Base-by-base conservation (phyloP, 805 yeast species). In the Blastobotrys terrestris region DNA sequence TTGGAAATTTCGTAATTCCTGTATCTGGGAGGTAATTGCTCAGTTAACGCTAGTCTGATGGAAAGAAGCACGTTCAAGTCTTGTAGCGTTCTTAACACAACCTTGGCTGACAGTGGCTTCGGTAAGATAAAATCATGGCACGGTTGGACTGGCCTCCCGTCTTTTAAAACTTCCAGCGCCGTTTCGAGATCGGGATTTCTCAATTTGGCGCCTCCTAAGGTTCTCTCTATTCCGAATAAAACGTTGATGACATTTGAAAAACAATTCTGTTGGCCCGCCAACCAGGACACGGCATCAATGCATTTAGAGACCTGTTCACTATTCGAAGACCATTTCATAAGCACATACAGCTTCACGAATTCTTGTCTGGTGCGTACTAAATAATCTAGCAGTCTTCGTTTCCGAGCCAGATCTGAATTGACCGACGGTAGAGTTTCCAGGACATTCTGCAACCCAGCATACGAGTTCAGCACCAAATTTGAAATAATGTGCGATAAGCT, bases 141-240 rank as follows among this genome's bases (percentile, higher is more conserved):
- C 2, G 89, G 83, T 41, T 87, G 73, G 40, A 79, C 81, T 1
- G 97, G 96, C 56, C 85, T 73, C 2, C 96, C 95, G 41, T 79
- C 74, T 42, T 82, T 79, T 51, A 91, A 73, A 0, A 94, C 96
- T 64, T 92, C 95, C 59, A 92, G 71, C 0, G 96, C 88, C 0
- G 98, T 91, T 20, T 83, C 77, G 18, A 94, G 67, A 68, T 94
- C 99, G 0, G 96, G 94, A 66, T 89, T 88, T 3, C 97, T 96
- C 50, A 92, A 71, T 63, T 95, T 91, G 0, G 99, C 98, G 26
- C 90, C 87, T 0, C 89, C 79, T 57, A 87, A 68, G n/a, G 84
- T 80, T 49, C 81, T 79, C 57, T 83, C 87, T 20, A 86, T 72
- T n/a, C 76, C 75, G 56, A 83, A 86, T 41, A 90, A 72, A 11